phyloP scores from a whole-genome alignment of 257 asterid species.

The Rauvolfia tetraphylla region DNA sequence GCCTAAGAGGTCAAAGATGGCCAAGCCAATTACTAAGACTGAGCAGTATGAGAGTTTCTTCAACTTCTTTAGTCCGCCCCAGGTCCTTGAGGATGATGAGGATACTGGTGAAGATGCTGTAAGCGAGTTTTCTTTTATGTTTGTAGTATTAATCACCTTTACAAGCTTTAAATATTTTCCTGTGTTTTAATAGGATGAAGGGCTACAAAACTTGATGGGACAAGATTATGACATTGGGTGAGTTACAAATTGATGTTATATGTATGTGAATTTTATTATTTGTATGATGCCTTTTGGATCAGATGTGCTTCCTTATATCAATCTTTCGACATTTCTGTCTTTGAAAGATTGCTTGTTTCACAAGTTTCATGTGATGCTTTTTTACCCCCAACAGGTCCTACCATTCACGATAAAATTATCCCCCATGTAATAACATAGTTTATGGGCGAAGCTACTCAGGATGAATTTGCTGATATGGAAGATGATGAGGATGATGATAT shows the following conservation, averaged over 20 bases:
- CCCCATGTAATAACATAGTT: constrained; percentile 95
- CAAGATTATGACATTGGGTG: too few relatives aligned
- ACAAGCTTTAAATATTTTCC: background rate
- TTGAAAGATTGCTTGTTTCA: background rate
- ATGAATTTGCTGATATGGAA: constrained; percentile 49
- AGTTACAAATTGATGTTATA: too few relatives aligned
- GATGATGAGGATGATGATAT: constrained; percentile 40
- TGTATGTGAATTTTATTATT: too few relatives aligned
- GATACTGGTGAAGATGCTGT: constrained; percentile 84
- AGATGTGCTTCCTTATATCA: background rate
- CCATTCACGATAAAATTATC: constrained; percentile 76
- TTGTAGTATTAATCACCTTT: background rate
- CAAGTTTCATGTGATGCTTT: background rate
- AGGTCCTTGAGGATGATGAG: constrained; percentile 74
- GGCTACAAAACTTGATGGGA: constrained; percentile 72
- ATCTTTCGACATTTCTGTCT: background rate
- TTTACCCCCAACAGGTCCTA: constrained; percentile 44
- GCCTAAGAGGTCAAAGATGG: constrained; percentile 81
- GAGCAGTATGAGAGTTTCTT: constrained; percentile 87
- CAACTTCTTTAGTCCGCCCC: constrained; percentile 89
- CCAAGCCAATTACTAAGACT: too few relatives aligned
- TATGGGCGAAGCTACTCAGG: constrained; percentile 81
- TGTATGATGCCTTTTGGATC: background rate
- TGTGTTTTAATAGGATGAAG: constrained; percentile 55
- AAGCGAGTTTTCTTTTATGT: constrained; percentile 21